A percentile compares a stretch with the other conserved stretches of the same genome.
These are phyloP conservation scores for Verticillium tricorpus DNA, from an alignment of 2,329 filamentous ascomycete genomes.

Conservation along the genomic window DNA sequence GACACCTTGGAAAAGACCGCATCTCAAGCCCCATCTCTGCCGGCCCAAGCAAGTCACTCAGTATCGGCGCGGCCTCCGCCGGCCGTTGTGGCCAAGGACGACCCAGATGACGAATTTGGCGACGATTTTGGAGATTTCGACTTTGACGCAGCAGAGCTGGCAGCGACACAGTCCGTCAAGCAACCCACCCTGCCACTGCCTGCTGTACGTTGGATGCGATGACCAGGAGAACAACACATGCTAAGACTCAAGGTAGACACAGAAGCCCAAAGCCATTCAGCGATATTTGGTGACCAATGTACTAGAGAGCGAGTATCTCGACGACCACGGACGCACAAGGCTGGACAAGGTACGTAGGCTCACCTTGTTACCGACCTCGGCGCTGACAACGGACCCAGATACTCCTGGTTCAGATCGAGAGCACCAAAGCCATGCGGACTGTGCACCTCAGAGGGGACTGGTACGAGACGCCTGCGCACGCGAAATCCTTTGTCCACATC, in stretches of 20 bases:
- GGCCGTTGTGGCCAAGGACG: constrained; percentile 22
- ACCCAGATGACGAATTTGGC: constrained; percentile 62
- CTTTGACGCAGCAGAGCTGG: constrained; percentile 70
- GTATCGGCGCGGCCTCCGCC: not conserved
- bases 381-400: constrained; percentile 49
- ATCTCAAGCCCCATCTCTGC: not conserved
- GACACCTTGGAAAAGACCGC: not conserved
- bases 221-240: constrained; percentile 27
- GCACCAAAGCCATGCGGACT: constrained; percentile 57
- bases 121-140: constrained; percentile 74
- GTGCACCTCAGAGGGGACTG: constrained; percentile 82
- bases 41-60: not conserved
- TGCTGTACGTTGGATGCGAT: constrained; percentile 30
- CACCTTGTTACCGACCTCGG: constrained; percentile 1
- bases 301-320: constrained; percentile 62
- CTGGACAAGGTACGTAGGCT: constrained; percentile 64
- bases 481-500: constrained; percentile 77
- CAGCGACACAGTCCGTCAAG: constrained; percentile 62
- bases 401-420: constrained; percentile 77
- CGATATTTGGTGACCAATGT: constrained; percentile 79
- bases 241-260: constrained; percentile 66
- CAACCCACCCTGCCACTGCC: constrained; percentile 18
- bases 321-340: constrained; percentile 53
- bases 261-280: constrained; percentile 72
- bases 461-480: constrained; percentile 72